A percentile compares a stretch with the other conserved stretches of the same genome.
Conservation (phyloP, 495 filamentous ascomycete species). For the Hamigera avellanea region DNA sequence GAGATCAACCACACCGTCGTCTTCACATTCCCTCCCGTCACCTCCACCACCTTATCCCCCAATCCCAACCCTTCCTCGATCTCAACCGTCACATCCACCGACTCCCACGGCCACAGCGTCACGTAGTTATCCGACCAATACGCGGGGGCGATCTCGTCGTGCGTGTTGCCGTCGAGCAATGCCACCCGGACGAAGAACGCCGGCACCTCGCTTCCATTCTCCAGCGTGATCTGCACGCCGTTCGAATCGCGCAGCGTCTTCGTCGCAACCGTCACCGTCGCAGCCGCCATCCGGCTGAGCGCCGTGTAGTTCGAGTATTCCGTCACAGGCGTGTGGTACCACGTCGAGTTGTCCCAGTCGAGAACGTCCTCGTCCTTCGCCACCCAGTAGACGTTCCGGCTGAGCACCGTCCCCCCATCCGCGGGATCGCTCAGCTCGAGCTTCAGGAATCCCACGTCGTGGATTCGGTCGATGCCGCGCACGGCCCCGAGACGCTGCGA, state of each 20-base stretch:
- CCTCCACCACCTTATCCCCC: constrained; percentile 5
- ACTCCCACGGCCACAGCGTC: constrained; percentile 48
- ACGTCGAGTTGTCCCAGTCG: constrained; percentile 44
- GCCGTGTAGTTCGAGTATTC: constrained; percentile 40
- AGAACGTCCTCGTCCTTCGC: constrained; percentile 34
- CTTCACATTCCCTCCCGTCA: constrained; percentile 7
- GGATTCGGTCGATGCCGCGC: constrained; percentile 17
- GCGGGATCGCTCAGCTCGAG: constrained; percentile 4
- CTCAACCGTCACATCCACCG: constrained; percentile 19
- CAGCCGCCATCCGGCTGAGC: constrained; percentile 27
- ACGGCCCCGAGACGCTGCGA: constrained; percentile 17
- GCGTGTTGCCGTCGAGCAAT: constrained; percentile 23
- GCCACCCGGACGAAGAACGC: constrained; percentile 46
- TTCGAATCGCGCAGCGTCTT: constrained; percentile 2
- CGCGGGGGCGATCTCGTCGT: constrained; percentile 36
- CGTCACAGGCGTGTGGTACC: constrained; percentile 47
- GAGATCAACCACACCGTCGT: too few species aligned
- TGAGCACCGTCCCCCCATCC: constrained; percentile 21
- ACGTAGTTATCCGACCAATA: constrained; percentile 54
- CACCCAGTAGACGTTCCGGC: constrained; percentile 55
- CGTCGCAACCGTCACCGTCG: constrained; percentile 20
- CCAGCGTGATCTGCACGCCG: constrained; percentile 27
- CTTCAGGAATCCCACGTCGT: constrained; percentile 40
- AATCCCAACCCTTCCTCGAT: constrained; percentile 5
- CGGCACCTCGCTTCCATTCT: constrained; percentile 40